A percentile compares a stretch with the other conserved stretches of the same genome.
Conservation (phyloP, 108 stramenopile genomes). For the Skeletonema costatum region DNA sequence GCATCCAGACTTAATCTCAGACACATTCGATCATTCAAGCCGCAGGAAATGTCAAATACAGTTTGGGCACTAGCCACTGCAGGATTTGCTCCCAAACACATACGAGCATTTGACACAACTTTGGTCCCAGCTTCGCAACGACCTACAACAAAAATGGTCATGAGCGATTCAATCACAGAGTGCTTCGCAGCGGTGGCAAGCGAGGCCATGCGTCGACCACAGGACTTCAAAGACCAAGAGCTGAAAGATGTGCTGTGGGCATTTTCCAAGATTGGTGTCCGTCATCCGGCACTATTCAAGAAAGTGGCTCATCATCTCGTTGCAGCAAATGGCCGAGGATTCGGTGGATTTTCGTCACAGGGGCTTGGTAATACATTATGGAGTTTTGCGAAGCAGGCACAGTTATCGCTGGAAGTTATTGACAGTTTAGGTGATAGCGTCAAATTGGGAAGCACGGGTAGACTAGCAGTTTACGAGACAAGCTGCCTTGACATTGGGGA, state of each 20-base stretch:
- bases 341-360: slow-evolving; percentile 73
- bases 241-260: slow-evolving; percentile 82
- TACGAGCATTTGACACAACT: slow-evolving; percentile 72
- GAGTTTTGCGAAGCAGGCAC: slow-evolving; percentile 75
- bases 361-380: slow-evolving; percentile 70
- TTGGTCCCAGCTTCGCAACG: slow-evolving; percentile 48
- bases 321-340: slow-evolving; percentile 45
- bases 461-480: slow-evolving; percentile 74
- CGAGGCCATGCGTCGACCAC: slow-evolving; percentile 74
- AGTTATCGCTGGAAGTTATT: slow-evolving; percentile 61
- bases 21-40: slow-evolving; percentile 60
- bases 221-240: slow-evolving; percentile 83
- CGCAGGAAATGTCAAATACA: slow-evolving; percentile 79
- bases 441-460: slow-evolving; percentile 53
- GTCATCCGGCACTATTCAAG: slow-evolving; percentile 76
- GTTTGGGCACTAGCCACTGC: slow-evolving; percentile 82
- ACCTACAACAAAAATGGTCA: slow-evolving; percentile 34
- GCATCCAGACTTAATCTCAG: slow-evolving; percentile 54
- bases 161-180: slow-evolving; percentile 59
- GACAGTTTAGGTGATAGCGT: slow-evolving; percentile 42
- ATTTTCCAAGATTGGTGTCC: slow-evolving; percentile 74
- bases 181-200: slow-evolving; percentile 63
- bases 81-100: slow-evolving; percentile 52
- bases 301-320: slow-evolving; percentile 68
- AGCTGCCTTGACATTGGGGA: slow-evolving; percentile 79